Conservation (phyloP, 352 stramenopile genomes). For the Elongisporangium undulatum region DNA sequence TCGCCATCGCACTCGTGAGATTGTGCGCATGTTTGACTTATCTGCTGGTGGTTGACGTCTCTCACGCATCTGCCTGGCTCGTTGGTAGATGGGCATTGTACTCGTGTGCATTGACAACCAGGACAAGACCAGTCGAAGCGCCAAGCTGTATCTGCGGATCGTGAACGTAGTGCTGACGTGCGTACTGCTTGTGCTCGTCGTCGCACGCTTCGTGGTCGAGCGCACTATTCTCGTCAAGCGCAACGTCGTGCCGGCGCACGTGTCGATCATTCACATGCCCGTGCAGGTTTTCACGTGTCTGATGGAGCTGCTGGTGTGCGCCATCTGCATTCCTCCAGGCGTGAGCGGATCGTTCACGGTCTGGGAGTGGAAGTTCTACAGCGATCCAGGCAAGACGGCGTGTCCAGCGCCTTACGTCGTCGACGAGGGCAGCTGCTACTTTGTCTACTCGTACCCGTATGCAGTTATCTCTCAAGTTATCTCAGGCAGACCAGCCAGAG, state of each 20-base stretch:
- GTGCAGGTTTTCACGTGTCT: constrained; percentile 31
- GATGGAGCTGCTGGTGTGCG: constrained; percentile 43
- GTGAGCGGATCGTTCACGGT: constrained; percentile 43
- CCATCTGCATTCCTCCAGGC: constrained; percentile 51
- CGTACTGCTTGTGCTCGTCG: constrained; percentile 41
- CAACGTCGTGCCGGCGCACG: constrained; percentile 50
- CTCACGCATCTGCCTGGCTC: neutral
- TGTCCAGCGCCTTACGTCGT: constrained; percentile 34
- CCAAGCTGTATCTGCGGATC: constrained; percentile 35
- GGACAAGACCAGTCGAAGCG: constrained; percentile 24
- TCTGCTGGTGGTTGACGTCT: neutral
- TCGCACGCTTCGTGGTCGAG: constrained; percentile 50
- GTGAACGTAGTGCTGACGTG: constrained; percentile 39
- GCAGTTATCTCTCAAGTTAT: constrained; percentile 5
- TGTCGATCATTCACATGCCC: constrained; percentile 48
- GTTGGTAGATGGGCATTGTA: constrained; percentile 32
- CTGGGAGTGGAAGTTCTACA: constrained; percentile 69
- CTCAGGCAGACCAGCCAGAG: neutral
- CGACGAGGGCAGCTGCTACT: constrained; percentile 43
- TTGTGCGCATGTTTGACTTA: neutral
- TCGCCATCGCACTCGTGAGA: constrained; percentile 40
- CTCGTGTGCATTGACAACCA: constrained; percentile 73
- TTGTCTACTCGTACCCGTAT: constrained; percentile 66
- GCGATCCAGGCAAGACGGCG: constrained; percentile 13
- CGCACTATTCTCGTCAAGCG: constrained; percentile 57